phyloP scores from a whole-genome alignment of 257 asterid species.

The Linaria vulgaris region DNA sequence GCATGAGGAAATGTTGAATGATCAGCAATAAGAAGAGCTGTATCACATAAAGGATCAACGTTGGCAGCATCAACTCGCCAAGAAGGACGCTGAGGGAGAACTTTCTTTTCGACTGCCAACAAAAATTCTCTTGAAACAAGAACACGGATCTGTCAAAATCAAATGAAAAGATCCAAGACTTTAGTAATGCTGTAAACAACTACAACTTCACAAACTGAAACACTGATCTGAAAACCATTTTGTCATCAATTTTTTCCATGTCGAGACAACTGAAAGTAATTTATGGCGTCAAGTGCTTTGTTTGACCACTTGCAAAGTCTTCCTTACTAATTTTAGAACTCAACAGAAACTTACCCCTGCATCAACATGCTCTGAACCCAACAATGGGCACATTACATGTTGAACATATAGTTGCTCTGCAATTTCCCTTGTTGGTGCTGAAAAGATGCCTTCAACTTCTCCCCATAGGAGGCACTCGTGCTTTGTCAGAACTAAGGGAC shows the following conservation, averaged over 20 bases:
- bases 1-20: slow-evolving; percentile 87
- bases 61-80: slow-evolving; percentile 86
- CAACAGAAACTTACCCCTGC: slow-evolving; percentile 65
- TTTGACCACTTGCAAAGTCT: no score
- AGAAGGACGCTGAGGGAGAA: slow-evolving; percentile 76
- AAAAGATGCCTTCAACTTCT: slow-evolving; percentile 52
- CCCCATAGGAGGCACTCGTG: slow-evolving; percentile 69
- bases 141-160: slow-evolving; percentile 53
- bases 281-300: no score
- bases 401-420: slow-evolving; percentile 70
- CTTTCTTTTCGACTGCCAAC: slow-evolving; percentile 78
- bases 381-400: slow-evolving; percentile 69
- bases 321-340: slow-evolving; percentile 6
- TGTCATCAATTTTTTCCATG: no score
- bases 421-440: slow-evolving; percentile 73
- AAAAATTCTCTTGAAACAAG: slow-evolving; percentile 75
- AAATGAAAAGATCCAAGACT: not conserved
- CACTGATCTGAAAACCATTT: no score
- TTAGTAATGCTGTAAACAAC: no score
- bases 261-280: no score
- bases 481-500: slow-evolving; percentile 48
- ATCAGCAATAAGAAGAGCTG: slow-evolving; percentile 78
- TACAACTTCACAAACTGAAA: no score
- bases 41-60: slow-evolving; percentile 66
- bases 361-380: slow-evolving; percentile 87